Conservation (phyloP, 495 filamentous ascomycete species). For the Tuber microsphaerosporum region DNA sequence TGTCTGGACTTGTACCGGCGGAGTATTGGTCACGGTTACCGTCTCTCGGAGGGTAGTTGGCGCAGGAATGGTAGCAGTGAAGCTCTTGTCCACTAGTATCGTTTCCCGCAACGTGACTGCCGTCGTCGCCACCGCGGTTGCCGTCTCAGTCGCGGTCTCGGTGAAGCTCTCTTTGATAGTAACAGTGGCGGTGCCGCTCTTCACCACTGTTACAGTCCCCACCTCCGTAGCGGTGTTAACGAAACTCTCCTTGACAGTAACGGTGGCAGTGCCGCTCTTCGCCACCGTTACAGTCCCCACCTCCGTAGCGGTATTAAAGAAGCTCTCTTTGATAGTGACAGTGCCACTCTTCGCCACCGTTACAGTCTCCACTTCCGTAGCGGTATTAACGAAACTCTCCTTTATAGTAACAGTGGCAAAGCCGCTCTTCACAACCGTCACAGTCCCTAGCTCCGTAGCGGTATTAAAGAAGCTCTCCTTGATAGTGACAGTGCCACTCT, state of each 20-base stretch:
- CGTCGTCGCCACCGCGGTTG: constrained; percentile 5
- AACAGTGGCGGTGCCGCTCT: constrained; percentile 20
- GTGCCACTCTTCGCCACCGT: constrained; percentile 9
- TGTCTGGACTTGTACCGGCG: neutral
- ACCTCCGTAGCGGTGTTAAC: constrained; percentile 13
- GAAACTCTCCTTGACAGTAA: constrained; percentile 8
- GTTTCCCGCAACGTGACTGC: neutral
- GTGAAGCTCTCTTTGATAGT: constrained; percentile 23
- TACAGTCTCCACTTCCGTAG: constrained; percentile 5
- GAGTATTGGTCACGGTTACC: neutral
- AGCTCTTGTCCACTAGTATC: neutral
- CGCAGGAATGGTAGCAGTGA: neutral
- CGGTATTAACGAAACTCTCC: constrained; percentile 9
- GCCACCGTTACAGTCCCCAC: constrained; percentile 2
- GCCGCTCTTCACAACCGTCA: neutral
- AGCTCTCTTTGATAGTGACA: constrained; percentile 5
- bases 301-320: constrained; percentile 11
- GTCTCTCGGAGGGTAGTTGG: neutral
- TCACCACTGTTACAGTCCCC: neutral
- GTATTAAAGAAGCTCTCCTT: constrained; percentile 6
- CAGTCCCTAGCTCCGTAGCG: constrained; percentile 9
- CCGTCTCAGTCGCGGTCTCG: constrained; percentile 9
- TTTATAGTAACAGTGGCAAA: constrained; percentile 18
- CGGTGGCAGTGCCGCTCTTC: constrained; percentile 15
- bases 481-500: neutral